Base-by-base conservation (phyloP, 2,329 filamentous ascomycete species). In the Trichoderma sp. region DNA sequence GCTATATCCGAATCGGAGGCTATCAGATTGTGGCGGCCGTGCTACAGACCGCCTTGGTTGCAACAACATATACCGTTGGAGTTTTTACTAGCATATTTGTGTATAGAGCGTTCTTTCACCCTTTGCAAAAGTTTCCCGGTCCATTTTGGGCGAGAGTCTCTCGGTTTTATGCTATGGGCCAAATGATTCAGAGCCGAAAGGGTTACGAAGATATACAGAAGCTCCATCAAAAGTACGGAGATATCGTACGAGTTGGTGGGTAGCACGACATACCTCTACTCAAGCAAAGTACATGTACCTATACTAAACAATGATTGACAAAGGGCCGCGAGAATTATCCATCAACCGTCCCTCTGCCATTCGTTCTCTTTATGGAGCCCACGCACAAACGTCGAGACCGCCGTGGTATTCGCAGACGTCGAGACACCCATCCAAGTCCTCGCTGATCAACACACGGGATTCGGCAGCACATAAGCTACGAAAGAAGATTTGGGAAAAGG, bases 161-260 rank as follows among this genome's bases (percentile, higher is more conserved):
- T 1, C 78, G 78, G 7, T 74, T 76, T 1, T 74, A 76, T 56
- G 62, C 62, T 0, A 30, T 65, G 62, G 18, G 39, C 1, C 6
- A 24, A 11, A 7, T 78, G 78, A 1, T 72, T 56, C 4, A 75
- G 75, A 7, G 73, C 73, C 8, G 65, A 73, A 5, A 77, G 75
- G 72, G 74, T 75, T 78, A 73, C 56, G 56, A 74, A 6, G 77
- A 81, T 39, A 61, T 79, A 26, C 75, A 77, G 58, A 43, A 76
- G 14, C 74, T 80, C 2, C 78, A 81, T 60, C 63, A 70, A 3
- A 67, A 74, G 9, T 79, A 81, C 26, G 79, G 79, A 0, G 78
- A 79, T 56, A 76, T 81, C 68, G 78, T 80, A 15, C 74, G 77
- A 24, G 68, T 78, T 5, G 78, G 78, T 76, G 72, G n/a, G 76